These are phyloP conservation scores for Termitomyces sp. DNA, from an alignment of 768 basidiomycete species.

Conservation along the genomic window DNA sequence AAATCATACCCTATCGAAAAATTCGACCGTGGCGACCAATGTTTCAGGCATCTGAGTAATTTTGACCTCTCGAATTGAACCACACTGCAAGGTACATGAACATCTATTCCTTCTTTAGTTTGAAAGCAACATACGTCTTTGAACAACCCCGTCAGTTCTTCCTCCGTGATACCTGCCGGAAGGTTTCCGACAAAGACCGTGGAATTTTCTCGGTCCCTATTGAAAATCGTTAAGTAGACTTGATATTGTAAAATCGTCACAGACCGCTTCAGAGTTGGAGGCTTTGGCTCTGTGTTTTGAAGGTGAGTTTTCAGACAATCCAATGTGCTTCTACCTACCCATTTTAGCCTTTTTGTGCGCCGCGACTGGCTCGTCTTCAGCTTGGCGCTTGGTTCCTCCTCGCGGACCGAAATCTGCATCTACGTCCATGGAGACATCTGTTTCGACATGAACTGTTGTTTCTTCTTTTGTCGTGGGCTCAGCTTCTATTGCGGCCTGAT, in stretches of 20 bases:
- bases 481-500: conserved; percentile 38
- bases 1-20: conserved; percentile 53
- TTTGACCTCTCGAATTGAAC: conserved; percentile 79
- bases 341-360: conserved; percentile 54
- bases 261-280: conserved; percentile 56
- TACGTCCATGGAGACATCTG: conserved; percentile 14
- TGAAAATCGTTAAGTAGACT: neutral
- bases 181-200: conserved; percentile 86
- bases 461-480: conserved; percentile 31
- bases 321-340: conserved; percentile 33
- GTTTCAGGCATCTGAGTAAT: conserved; percentile 55
- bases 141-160: conserved; percentile 70
- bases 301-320: neutral
- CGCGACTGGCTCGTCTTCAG: conserved; percentile 47
- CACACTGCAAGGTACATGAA: conserved; percentile 55
- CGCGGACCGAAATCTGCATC: conserved; percentile 23
- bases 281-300: conserved; percentile 34
- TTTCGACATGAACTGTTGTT: conserved; percentile 19
- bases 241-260: conserved; percentile 1
- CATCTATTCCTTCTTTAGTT: neutral
- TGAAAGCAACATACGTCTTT: conserved; percentile 60
- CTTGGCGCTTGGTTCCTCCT: conserved; percentile 59
- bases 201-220: conserved; percentile 91
- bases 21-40: conserved; percentile 86
- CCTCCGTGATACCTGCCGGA: conserved; percentile 49